Conservation (phyloP, 2,329 filamentous ascomycete species). For the Aspergillus sp. region DNA sequence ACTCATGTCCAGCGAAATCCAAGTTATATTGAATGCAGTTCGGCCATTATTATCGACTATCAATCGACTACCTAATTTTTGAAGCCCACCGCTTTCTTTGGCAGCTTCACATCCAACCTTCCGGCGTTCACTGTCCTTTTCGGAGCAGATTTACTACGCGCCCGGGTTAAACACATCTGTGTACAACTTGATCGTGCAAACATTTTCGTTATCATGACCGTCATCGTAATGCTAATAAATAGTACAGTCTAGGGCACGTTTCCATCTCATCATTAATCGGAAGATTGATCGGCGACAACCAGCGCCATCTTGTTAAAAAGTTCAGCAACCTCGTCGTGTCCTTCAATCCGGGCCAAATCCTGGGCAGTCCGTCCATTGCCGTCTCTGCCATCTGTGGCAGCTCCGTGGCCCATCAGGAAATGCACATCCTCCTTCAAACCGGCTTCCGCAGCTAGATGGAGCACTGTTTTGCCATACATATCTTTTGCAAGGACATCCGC, state of each 20-base stretch:
- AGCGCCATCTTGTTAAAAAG: constrained; percentile 17
- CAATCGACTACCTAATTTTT: background rate
- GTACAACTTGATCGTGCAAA: background rate
- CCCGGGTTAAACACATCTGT: background rate
- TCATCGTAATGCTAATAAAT: background rate
- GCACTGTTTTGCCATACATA: constrained; percentile 24
- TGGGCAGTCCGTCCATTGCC: constrained; percentile 20
- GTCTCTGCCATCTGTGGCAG: constrained; percentile 17
- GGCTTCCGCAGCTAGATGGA: constrained; percentile 24
- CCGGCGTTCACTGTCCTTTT: background rate
- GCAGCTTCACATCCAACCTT: no score
- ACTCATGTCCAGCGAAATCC: background rate
- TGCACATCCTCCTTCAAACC: constrained; percentile 22
- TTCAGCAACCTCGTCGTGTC: constrained; percentile 7
- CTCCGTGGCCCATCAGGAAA: constrained; percentile 23
- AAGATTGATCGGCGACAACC: constrained; percentile 9
- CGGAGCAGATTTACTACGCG: background rate
- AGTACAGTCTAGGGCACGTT: constrained; percentile 1
- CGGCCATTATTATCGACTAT: background rate
- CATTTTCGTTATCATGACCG: background rate
- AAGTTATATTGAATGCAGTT: background rate
- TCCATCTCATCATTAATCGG: background rate
- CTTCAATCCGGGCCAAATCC: constrained; percentile 20
- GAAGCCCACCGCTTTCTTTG: background rate
- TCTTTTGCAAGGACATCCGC: constrained; percentile 21